These are phyloP conservation scores for Helminthosporium solani DNA, from an alignment of 2,329 filamentous ascomycete species.

Conservation along the genomic window DNA sequence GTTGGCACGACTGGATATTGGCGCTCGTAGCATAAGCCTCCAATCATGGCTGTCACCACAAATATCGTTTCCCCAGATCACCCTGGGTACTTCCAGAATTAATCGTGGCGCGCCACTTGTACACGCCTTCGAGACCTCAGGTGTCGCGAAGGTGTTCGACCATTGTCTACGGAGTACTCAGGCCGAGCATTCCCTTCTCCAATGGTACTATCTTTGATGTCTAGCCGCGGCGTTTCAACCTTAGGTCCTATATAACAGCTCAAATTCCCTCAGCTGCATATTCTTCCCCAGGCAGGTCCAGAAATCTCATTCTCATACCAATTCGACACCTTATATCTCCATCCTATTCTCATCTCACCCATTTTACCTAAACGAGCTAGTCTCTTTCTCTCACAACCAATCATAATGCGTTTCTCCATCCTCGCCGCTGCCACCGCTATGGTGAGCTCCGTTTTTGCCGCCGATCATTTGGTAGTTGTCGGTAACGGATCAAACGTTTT, in stretches of 20 bases:
- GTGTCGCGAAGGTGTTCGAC: slow-evolving; percentile 39
- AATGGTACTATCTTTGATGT: slow-evolving; percentile 3
- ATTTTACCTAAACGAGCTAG: slow-evolving; percentile 35
- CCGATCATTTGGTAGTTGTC: slow-evolving; percentile 36
- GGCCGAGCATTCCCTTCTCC: slow-evolving; percentile 26
- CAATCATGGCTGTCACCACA: slow-evolving; percentile 25
- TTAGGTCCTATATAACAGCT: slow-evolving; percentile 37
- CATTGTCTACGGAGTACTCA: slow-evolving; percentile 27
- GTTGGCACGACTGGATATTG: slow-evolving; percentile 28
- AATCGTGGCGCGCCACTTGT: slow-evolving; percentile 17
- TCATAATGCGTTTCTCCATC: slow-evolving; percentile 44
- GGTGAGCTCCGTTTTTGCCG: slow-evolving; percentile 31
- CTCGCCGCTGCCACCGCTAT: slow-evolving; percentile 35
- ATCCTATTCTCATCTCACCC: slow-evolving; percentile 22
- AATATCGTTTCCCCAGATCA: slow-evolving; percentile 13
- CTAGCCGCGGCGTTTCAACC: slow-evolving; percentile 27
- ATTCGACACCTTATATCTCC: slow-evolving; percentile 29
- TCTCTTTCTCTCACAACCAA: slow-evolving; percentile 28
- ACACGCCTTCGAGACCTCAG: slow-evolving; percentile 34
- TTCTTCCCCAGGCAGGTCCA: slow-evolving; percentile 41
- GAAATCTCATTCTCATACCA: slow-evolving; percentile 32
- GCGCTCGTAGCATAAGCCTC: slow-evolving; percentile 20
- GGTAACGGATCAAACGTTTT: slow-evolving; percentile 34
- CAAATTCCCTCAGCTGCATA: slow-evolving; percentile 33
- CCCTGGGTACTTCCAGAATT: slow-evolving; percentile 3